Evolutionary conservation across 2,329 filamentous ascomycete genomes (phyloP).

Genomic region (Capronia americana): DNA sequence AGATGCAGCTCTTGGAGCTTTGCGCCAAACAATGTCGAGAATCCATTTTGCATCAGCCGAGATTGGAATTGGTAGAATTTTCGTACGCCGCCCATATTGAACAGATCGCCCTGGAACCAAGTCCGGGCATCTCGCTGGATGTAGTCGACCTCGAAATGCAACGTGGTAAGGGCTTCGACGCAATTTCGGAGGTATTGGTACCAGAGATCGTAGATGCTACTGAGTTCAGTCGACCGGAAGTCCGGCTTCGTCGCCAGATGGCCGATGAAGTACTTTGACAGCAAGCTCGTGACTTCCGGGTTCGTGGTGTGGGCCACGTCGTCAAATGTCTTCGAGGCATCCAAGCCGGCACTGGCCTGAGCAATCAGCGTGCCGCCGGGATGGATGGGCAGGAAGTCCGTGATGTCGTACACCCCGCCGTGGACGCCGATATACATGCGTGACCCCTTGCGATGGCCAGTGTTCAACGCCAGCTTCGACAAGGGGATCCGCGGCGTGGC

Average conservation of each 20-base stretch:
- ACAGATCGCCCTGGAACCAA: conserved; percentile 29
- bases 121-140: conserved; percentile 26
- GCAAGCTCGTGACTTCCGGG: conserved; percentile 28
- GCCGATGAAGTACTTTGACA: conserved; percentile 30
- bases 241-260: conserved; percentile 26
- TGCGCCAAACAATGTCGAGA: conserved; percentile 28
- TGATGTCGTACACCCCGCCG: conserved; percentile 30
- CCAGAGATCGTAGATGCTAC: conserved; percentile 31
- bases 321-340: conserved; percentile 30
- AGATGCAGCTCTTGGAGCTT: conserved; percentile 30
- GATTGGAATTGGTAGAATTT: conserved; percentile 31
- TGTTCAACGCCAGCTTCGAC: conserved; percentile 58
- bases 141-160: conserved; percentile 30
- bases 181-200: conserved; percentile 28
- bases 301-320: conserved; percentile 27
- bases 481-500: conserved; percentile 59
- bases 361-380: conserved; percentile 28
- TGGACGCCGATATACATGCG: conserved; percentile 28
- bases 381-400: conserved; percentile 26
- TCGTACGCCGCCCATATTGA: conserved; percentile 28
- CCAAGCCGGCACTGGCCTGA: conserved; percentile 28
- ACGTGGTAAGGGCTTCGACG: conserved; percentile 28
- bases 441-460: conserved; percentile 52
- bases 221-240: conserved; percentile 20
- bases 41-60: conserved; percentile 28